These are phyloP conservation scores for Colletotrichum liriopes DNA, from an alignment of 2,329 filamentous ascomycete species.

Conservation along the genomic window DNA sequence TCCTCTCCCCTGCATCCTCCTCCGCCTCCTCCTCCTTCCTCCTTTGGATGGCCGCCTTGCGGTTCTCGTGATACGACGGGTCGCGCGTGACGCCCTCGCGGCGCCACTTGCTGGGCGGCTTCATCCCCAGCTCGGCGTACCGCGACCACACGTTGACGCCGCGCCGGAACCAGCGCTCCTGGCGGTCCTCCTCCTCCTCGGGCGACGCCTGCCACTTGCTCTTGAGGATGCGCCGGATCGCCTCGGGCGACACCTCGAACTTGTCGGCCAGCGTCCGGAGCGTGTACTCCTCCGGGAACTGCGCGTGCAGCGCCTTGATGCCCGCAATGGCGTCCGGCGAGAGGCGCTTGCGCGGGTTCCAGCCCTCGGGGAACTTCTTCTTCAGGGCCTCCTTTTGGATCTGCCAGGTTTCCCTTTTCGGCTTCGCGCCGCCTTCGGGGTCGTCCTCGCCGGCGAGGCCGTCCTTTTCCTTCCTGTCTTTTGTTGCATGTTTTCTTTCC, in stretches of 20 bases:
- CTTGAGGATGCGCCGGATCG: conserved; percentile 87
- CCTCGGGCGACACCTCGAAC: conserved; percentile 91
- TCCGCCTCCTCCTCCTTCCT: conserved; percentile 51
- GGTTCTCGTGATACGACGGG: conserved; percentile 58
- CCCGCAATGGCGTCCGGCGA: conserved; percentile 95
- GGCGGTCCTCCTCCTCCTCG: conserved; percentile 70
- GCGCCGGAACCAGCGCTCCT: conserved; percentile 74
- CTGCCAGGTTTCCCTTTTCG: conserved; percentile 73
- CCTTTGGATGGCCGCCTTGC: conserved; percentile 47
- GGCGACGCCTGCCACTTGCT: conserved; percentile 79
- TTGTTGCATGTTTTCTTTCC: background rate
- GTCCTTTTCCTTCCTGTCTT: background rate
- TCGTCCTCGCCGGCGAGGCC: conserved; percentile 13
- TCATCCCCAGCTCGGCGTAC: conserved; percentile 73
- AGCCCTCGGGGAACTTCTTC: conserved; percentile 85
- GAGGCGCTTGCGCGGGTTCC: conserved; percentile 87
- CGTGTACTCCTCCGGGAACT: conserved; percentile 84
- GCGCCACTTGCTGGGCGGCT: conserved; percentile 75
- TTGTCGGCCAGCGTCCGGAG: conserved; percentile 80
- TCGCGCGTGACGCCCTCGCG: conserved; percentile 66
- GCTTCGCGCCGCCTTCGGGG: conserved; percentile 42
- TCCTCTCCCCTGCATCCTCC: conserved; percentile 45
- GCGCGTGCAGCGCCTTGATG: conserved; percentile 85
- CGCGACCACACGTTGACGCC: conserved; percentile 73
- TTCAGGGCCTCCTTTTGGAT: conserved; percentile 82